Evolutionary conservation across 495 filamentous ascomycete genomes (phyloP).

Genomic region (Amniculicola lignicola): DNA sequence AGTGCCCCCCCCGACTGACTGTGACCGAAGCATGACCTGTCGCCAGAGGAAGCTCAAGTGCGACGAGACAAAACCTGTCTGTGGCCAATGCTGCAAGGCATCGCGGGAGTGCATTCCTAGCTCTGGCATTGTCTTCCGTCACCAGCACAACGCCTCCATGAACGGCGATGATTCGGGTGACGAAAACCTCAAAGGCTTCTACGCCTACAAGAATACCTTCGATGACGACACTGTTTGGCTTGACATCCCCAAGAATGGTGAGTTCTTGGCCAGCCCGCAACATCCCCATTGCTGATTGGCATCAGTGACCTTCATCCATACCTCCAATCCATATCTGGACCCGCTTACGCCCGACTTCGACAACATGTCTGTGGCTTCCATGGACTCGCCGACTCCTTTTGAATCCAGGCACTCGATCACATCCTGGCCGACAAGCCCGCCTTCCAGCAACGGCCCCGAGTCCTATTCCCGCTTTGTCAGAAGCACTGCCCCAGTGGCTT

Average conservation of each 20-base stretch:
- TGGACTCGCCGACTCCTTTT: constrained; percentile 16
- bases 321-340: constrained; percentile 60
- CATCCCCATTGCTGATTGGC: not conserved
- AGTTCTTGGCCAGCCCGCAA: not conserved
- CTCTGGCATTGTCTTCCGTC: constrained; percentile 63
- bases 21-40: constrained; percentile 54
- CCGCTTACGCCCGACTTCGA: constrained; percentile 45
- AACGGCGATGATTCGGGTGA: constrained; percentile 48
- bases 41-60: constrained; percentile 64
- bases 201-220: constrained; percentile 68
- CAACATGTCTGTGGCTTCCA: constrained; percentile 31
- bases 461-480: too few species aligned
- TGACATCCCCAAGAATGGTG: constrained; percentile 59
- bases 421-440: constrained; percentile 36
- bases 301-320: constrained; percentile 62
- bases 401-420: constrained; percentile 5
- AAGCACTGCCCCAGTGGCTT: too few species aligned
- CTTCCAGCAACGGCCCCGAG: constrained; percentile 46
- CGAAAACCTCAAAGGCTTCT: constrained; percentile 58
- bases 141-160: constrained; percentile 73
- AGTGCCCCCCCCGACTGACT: not conserved
- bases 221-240: constrained; percentile 60
- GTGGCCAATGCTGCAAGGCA: constrained; percentile 59
- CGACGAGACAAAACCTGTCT: constrained; percentile 57
- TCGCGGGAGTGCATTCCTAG: constrained; percentile 60